Evolutionary conservation across 306 rosid species (phyloP), one percentile per base, ranked within the genome.

Genomic region (Lathyrus tuberosus): DNA sequence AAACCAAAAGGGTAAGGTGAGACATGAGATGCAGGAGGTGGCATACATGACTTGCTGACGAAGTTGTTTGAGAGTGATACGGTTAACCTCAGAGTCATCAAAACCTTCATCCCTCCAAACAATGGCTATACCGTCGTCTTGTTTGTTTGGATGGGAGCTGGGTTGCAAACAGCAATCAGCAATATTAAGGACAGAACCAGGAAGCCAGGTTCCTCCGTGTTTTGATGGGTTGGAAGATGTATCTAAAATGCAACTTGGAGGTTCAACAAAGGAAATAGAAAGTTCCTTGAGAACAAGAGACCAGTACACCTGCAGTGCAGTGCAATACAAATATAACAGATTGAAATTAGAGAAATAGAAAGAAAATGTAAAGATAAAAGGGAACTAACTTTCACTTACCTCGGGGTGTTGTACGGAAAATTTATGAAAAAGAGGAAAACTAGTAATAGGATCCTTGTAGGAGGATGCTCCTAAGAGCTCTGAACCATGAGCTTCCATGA

Each of bases 81-180:
- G 67, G 43, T 83, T 87, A 13, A 89, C 75, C 47, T 54, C 10
- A 4, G 95, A 77, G 67, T 86, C 76, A 67, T 89, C 88, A 63
- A 33, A 69, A 8, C 92, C 96, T 76, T 92, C 96, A 71, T 77
- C 89, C 73, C 91, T 87, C 95, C 95, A 92, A 5, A 89, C 82
- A n/a, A 92, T 71, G 67, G 98, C 96, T 58, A 72, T 7, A 79
- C 88, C 49, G 40, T 65, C 53, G 35, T 92, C 98, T 14, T 67
- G 84, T 75, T 78, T 89, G 64, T 82, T 84, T 13, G 84, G 90
- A 18, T 79, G 72, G 9, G 58, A 16, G 11, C 56, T 62, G 22
- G 96, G 86, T 30, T 80, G 79, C 82, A 92, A 75, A 79, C 95
- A 92, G 70, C 96, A 87, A 22, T 89, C 87, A 1, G 98, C 95